Percentiles rank a stretch among this genome's conserved stretches.
Evolutionary conservation across 176 grass and related monocot species (phyloP).

Genomic region (Sorghum bicolor): Sorghum_bicolor_NCBIv3 NC_012872.2:3267501-3268000

Average conservation of each 20-base stretch:
- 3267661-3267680: neutral
- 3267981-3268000: neutral
- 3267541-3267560: neutral
- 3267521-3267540: neutral
- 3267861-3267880: too few species aligned
- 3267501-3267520: neutral
- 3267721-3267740: neutral
- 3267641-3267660: neutral
- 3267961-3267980: too few species aligned
- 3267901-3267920: too few species aligned
- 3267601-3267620: neutral
- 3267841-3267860: too few species aligned
- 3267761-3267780: too few species aligned
- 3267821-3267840: too few species aligned
- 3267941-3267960: too few species aligned
- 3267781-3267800: too few species aligned
- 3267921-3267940: too few species aligned
- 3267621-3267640: too few species aligned
- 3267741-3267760: neutral
- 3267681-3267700: neutral
- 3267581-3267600: neutral
- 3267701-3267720: neutral
- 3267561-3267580: neutral
- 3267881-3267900: too few species aligned
- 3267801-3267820: too few species aligned